Conservation (phyloP, 1,284 basidiomycete species). For the Cutaneotrichosporon arboriforme region DNA sequence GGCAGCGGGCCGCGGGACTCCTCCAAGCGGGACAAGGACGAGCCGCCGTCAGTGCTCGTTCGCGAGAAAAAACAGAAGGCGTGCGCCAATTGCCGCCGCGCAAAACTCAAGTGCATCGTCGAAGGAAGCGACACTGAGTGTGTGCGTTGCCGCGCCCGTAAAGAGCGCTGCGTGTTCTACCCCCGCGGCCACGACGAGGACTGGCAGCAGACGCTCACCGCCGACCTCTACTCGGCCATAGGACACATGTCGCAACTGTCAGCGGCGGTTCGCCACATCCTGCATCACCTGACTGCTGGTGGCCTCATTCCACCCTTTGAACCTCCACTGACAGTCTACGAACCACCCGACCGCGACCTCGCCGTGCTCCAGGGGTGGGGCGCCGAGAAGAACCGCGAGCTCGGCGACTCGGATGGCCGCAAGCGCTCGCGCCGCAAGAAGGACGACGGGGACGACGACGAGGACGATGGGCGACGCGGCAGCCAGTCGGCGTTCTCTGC, state of each 20-base stretch:
- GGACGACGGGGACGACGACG: slow-evolving; percentile 15
- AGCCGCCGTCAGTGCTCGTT: slow-evolving; percentile 15
- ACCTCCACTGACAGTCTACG: slow-evolving; percentile 20
- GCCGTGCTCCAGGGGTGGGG: slow-evolving; percentile 25
- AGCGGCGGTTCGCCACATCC: slow-evolving; percentile 32
- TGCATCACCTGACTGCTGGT: slow-evolving; percentile 27
- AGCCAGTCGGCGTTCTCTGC: slow-evolving; percentile 5
- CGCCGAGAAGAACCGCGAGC: slow-evolving; percentile 23
- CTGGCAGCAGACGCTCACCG: slow-evolving; percentile 36
- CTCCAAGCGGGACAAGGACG: slow-evolving; percentile 7
- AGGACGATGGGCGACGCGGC: neutral
- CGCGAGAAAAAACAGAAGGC: slow-evolving; percentile 33
- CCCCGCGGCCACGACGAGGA: slow-evolving; percentile 43
- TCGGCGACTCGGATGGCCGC: slow-evolving; percentile 4
- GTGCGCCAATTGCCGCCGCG: slow-evolving; percentile 39
- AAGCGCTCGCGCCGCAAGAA: slow-evolving; percentile 10
- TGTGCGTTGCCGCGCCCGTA: slow-evolving; percentile 36
- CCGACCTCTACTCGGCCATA: slow-evolving; percentile 31
- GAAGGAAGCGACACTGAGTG: slow-evolving; percentile 33
- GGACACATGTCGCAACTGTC: slow-evolving; percentile 31
- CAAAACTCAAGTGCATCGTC: slow-evolving; percentile 43
- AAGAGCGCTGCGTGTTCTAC: slow-evolving; percentile 40
- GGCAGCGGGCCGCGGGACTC: neutral
- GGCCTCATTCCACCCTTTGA: slow-evolving; percentile 28
- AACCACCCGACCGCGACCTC: slow-evolving; percentile 32